Evolutionary conservation across 768 basidiomycete genomes (phyloP).

Genomic region (Steccherinum ochraceum): DNA sequence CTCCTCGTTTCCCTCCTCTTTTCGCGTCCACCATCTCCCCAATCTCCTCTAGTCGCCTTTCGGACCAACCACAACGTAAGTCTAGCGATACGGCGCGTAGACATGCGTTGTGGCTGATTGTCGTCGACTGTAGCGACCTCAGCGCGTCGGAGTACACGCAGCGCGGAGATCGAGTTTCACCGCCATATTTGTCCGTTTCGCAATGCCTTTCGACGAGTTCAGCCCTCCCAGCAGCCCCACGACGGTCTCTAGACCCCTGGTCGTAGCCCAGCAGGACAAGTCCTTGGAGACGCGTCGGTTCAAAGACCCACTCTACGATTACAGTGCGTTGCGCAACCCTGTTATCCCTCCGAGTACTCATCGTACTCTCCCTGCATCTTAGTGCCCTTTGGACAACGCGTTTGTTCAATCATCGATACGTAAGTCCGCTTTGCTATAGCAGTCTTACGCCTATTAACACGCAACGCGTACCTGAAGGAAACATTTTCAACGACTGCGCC

Average conservation of each 20-base stretch:
- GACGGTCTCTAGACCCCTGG: not conserved
- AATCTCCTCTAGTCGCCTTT: too few species aligned
- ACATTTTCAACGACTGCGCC: slow-evolving; percentile 72
- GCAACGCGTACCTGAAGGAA: slow-evolving; percentile 31
- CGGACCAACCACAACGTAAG: too few species aligned
- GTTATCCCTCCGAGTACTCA: too few species aligned
- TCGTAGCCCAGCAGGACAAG: not conserved
- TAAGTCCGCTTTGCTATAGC: slow-evolving; percentile 27
- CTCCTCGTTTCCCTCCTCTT: too few species aligned
- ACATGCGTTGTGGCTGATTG: too few species aligned
- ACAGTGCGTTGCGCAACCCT: slow-evolving; percentile 13
- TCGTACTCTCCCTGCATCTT: not conserved
- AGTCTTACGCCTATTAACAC: not conserved
- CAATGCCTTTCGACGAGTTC: not conserved
- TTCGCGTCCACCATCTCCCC: too few species aligned
- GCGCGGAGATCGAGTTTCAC: too few species aligned
- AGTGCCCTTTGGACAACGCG: slow-evolving; percentile 29
- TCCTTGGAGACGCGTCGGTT: slow-evolving; percentile 8
- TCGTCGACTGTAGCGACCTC: too few species aligned
- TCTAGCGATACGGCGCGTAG: too few species aligned
- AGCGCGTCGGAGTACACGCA: too few species aligned
- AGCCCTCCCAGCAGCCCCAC: not conserved
- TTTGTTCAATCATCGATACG: slow-evolving; percentile 63
- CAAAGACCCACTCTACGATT: slow-evolving; percentile 24
- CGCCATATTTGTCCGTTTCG: too few species aligned